Base-by-base conservation (phyloP, 2,329 filamentous ascomycete genomes). In the Tolypocladium inflatum region DNA sequence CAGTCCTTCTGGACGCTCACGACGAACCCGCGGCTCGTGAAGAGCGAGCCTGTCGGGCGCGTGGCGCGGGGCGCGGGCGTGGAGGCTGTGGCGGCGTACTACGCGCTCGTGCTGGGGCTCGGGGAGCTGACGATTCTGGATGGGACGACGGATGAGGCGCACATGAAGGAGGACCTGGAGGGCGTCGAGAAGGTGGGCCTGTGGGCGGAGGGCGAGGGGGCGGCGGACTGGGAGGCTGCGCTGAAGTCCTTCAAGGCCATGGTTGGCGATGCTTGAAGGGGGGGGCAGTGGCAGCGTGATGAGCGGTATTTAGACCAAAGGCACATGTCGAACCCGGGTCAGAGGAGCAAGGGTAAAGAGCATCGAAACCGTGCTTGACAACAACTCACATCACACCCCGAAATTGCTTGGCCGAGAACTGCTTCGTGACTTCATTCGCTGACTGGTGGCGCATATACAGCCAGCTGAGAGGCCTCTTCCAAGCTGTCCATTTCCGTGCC, bases 1-100 rank as follows among this genome's bases (percentile, higher is more conserved):
- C 80, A 84, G 69, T 71, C 76, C 10, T 84, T 82, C 64, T 83
- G 80, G 79, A 81, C 79, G 0, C 63, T 83, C 58, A 77, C 73
- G 2, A 79, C 74, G 3, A 82, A 83, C 59, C 68, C 66, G 2
- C 58, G 60, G 1, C 67, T 81, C 23, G 65, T 76, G 43, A 65
- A 62, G 45, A 71, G 70, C 52, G 61, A 59, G 17, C 83, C 80
- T 1, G 83, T 89, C 0, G 66, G 67, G 11, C 56, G 54, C 2
- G 70, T 91, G 2, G 81, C 82, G 1, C 62, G 68, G 6, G 68
- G 62, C 2, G 71, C 72, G 1, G 68, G 63, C 6, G 71, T 80
- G 13, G 64, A 69, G 8, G 57, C 57, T 1, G 73, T 73, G n/a
- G 73, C 73, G 1, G 78, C 78, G 0, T 71, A 76, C 57, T 82